Evolutionary conservation across 768 basidiomycete genomes (phyloP), one percentile per base, ranked within the genome.

Genomic region (Porphyrellus cyaneotinctus): DNA sequence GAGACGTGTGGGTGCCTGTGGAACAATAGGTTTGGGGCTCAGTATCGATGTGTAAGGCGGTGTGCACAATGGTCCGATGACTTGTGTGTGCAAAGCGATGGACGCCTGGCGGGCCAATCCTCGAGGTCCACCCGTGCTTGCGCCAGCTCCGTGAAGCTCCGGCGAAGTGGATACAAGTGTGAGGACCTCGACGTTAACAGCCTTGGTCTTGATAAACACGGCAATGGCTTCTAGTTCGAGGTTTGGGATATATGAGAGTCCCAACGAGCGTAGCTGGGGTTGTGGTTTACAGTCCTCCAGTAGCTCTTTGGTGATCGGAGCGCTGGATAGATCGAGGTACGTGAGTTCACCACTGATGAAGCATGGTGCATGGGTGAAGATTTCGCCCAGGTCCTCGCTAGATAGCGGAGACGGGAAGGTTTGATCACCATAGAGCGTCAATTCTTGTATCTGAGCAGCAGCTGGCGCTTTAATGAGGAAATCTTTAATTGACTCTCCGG

Each of bases 311-410:
- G 85, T 87, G 47, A 97, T 59, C 0, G 88, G 87, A 6, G 88
- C 75, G 56, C 88, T 91, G 14, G 95, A 97, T 28, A 99, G 70
- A 68, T 99, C 95, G 57, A 99, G 80, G 69, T 95, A 97, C 12
- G 84, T 78, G 36, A 99, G 74, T 53, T 83, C 69, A 10, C 90
- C 88, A 44, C 75, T 80, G 12, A 73, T 68, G 73, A 99, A 89
- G 62, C 88, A 91, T 1, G 93, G 93, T 0, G 93, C 93, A 17
- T 69, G 67, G 7, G 78, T 73, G 41, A 97, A 67, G 39, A 97
- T 82, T 22, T 82, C 76, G 17, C 64, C 57, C 15, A 98, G 75
- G 47, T 97, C 84, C 30, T 80, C 77, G 47, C 72, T 74, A 8
- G 80, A 76, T 30, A 97, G 75, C 3, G 89, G 83, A 17, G 84